A percentile compares a stretch with the other conserved stretches of the same genome.
Conservation (phyloP, 73 alveolate species). For the Strombidium stylifer region DNA sequence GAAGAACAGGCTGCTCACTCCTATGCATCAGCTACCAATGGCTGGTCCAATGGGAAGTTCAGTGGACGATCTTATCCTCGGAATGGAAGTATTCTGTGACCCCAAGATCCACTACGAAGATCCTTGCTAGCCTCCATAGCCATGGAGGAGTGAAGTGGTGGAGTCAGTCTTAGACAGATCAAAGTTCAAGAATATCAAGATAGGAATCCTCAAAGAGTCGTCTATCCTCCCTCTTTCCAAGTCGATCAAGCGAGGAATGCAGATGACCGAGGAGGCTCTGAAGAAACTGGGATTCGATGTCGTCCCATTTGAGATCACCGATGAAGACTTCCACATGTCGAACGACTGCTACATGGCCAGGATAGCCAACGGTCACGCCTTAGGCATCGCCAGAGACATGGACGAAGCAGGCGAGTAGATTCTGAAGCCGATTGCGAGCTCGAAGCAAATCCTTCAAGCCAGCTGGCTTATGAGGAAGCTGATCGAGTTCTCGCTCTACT, state of each 20-base stretch:
- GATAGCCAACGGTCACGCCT: no score
- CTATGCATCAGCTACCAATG: neutral
- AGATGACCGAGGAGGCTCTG: constrained; percentile 25
- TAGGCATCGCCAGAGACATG: no score
- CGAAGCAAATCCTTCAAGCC: no score
- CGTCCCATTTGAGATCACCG: constrained; percentile 12
- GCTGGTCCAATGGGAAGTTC: constrained; percentile 48
- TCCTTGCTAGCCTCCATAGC: neutral
- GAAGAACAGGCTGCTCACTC: neutral
- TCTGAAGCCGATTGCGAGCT: no score
- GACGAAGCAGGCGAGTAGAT: no score
- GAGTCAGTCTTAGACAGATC: neutral
- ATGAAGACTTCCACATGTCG: no score
- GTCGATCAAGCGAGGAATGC: constrained; percentile 51
- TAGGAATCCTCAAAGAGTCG: neutral
- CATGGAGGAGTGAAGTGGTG: neutral
- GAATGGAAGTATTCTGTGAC: neutral
- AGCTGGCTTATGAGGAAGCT: no score
- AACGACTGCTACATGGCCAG: no score
- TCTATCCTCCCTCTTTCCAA: constrained; percentile 5
- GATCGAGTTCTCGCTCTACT: no score
- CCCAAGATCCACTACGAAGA: neutral
- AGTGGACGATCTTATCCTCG: constrained; percentile 33
- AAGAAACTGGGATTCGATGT: constrained; percentile 50
- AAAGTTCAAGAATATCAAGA: neutral